Percentiles rank a stretch among this genome's conserved stretches.
phyloP scores from a whole-genome alignment of 306 rosid species.

The Gynostemma pentaphyllum region DNA sequence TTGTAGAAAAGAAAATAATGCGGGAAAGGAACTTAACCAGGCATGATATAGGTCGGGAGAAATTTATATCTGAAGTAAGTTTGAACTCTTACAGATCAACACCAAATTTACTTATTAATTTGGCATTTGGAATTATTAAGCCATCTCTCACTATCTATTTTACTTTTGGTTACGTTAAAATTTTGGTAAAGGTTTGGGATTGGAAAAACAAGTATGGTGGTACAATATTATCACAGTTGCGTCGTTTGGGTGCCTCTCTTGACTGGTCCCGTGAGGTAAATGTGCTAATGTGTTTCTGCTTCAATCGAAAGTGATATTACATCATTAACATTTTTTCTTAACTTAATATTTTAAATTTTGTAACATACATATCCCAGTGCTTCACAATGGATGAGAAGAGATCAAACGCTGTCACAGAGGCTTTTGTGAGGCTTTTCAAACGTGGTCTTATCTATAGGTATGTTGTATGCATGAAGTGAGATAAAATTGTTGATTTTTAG shows the following conservation, averaged over 20 bases:
- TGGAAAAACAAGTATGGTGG: conserved; percentile 86
- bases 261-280: conserved; percentile 98
- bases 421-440: conserved; percentile 71
- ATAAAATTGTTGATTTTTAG: neutral
- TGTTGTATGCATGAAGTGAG: conserved; percentile 35
- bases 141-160: conserved; percentile 2
- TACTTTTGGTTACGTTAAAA: conserved; percentile 13
- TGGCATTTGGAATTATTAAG: neutral
- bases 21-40: conserved; percentile 57
- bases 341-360: neutral
- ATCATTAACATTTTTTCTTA: neutral
- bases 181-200: conserved; percentile 66
- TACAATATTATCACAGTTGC: conserved; percentile 69
- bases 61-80: conserved; percentile 64
- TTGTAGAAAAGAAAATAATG: conserved; percentile 95
- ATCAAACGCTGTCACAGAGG: conserved; percentile 83
- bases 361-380: conserved; percentile 38
- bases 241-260: conserved; percentile 84
- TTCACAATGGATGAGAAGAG: conserved; percentile 92
- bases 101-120: neutral
- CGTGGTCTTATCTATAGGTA: conserved; percentile 80
- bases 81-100: conserved; percentile 5
- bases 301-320: neutral
- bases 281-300: neutral
- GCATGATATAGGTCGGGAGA: conserved; percentile 84